Base-by-base conservation (phyloP, 495 filamentous ascomycete genomes). In the Thermothielavioides terrestris region DNA sequence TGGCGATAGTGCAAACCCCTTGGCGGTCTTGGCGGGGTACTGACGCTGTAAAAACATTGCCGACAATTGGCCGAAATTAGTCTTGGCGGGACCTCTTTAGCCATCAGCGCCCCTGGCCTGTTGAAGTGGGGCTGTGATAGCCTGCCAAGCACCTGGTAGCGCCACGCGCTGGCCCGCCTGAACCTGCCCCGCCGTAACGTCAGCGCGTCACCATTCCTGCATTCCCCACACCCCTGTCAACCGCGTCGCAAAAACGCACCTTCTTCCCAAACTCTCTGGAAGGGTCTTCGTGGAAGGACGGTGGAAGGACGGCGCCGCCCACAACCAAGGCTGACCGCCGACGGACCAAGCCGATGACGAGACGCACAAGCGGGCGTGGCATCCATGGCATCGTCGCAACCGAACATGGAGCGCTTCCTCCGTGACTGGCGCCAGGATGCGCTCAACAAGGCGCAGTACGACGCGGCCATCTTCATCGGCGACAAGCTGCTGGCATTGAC, bases 401-500 rank as follows among this genome's bases (percentile, higher is more conserved):
- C 56, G 3, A 63, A 49, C 35, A 97, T 97, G 92, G 88, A 97
- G 76, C 79, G 81, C 46, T 95, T 89, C 58, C 78, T 99, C 42
- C 82, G 88, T 52, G 83, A 83, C 55, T 99, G 92, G 92, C 77
- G 89, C 52, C 85, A 94, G 68, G 88, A 96, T 73, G 88, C 89
- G 50, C 67, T 91, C 53, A 87, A 91, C 65, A 94, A 92, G 63
- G 84, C 92, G 47, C 90, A 99, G 60, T 87, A 94, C 67, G 91
- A 96, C 40, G 82, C 92, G 9, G 94, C 94, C 43, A 89, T 96
- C 60, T 97, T 89, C 61, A 88, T 97, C 57, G 91, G 87, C 20
- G 92, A 99, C 74, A 97, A 99, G 75, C 76, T 97, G 52, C 75
- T 96, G 31, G 91, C 91, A 42, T 76, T 97, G 59, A 96, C 91